Evolutionary conservation across 2,329 filamentous ascomycete genomes (phyloP), one percentile per base, ranked within the genome.

Genomic region (Fusarium sp.): DNA sequence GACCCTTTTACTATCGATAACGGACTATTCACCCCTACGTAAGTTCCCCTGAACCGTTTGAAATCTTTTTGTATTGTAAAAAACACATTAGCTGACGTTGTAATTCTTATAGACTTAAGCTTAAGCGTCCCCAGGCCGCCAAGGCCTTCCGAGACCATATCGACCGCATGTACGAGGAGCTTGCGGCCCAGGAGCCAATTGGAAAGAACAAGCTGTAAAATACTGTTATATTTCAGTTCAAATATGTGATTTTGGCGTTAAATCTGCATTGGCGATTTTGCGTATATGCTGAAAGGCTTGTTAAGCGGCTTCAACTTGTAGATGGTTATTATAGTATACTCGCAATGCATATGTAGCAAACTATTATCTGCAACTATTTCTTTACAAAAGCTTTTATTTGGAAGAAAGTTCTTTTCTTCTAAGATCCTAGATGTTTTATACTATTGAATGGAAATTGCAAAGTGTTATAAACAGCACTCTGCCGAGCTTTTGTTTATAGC

Each of bases 1-100:
- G 96, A 99, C 63, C 96, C 96, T 3, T 98, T 99, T 75, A 93
- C 90, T 2, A 90, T 98, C 70, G 94, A 97, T 53, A 99, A 99
- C 78, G 92, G 97, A 80, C 85, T 98, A 51, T 82, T 94, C 77
- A 96, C 93, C 21, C 93, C 93, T 23, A 97, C 93, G 92, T 95
- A 87, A 89, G 92, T 88, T 57, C 21, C 41, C 16, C 20, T n/a
- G 7, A 41, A 5, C 32, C n/a, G 5, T 14, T 12, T 13, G 4
- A 14, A 7, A 5, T 21, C 13, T 13, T 16, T 20, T 28, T 30
- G 8, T 41, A n/a, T 11, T 13, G 14, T 9, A 41, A 18, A 20
- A 10, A 27, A 40, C n/a, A 3, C 14, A 8, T 30, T 50, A 48
- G 25, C 63, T 76, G 55, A 76, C 56, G n/a, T 8, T 28, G 20